phyloP scores from a whole-genome alignment of 2,329 filamentous ascomycete genomes.

The Colletotrichum sp. region DNA sequence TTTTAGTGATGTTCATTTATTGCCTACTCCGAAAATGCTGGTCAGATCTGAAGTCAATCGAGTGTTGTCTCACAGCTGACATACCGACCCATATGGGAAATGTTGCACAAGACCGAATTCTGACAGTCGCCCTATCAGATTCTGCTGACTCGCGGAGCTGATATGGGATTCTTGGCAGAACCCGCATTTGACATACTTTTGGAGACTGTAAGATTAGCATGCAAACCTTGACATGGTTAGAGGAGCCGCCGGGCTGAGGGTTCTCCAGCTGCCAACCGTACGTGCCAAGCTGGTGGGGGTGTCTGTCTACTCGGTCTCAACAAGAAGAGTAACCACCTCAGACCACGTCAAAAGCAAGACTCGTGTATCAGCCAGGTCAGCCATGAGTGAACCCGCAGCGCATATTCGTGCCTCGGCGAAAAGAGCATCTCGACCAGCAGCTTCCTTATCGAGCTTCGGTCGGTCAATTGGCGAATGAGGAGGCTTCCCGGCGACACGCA shows the following conservation, averaged over 20 bases:
- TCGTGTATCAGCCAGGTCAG: background rate
- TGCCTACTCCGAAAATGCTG: background rate
- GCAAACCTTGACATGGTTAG: background rate
- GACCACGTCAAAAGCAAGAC: background rate
- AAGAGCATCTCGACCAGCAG: background rate
- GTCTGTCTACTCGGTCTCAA: background rate
- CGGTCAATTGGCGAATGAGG: slow-evolving; percentile 9
- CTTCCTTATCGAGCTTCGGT: slow-evolving; percentile 7
- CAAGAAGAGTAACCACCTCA: background rate
- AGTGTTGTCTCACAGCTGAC: accelerated
- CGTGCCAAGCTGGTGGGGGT: background rate
- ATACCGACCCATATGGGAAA: background rate
- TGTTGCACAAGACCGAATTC: background rate
- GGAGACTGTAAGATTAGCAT: background rate
- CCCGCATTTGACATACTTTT: background rate
- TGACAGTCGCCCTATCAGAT: background rate
- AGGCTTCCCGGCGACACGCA: background rate
- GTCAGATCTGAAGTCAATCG: background rate
- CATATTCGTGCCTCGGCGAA: background rate
- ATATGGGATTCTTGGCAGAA: slow-evolving; percentile 5
- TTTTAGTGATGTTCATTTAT: accelerated
- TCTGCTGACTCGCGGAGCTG: slow-evolving; percentile 3
- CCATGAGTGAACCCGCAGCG: background rate
- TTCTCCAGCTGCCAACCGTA: background rate
- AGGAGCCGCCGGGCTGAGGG: background rate